Conservation (phyloP, 495 filamentous ascomycete species). For the Filosporella fistucella region DNA sequence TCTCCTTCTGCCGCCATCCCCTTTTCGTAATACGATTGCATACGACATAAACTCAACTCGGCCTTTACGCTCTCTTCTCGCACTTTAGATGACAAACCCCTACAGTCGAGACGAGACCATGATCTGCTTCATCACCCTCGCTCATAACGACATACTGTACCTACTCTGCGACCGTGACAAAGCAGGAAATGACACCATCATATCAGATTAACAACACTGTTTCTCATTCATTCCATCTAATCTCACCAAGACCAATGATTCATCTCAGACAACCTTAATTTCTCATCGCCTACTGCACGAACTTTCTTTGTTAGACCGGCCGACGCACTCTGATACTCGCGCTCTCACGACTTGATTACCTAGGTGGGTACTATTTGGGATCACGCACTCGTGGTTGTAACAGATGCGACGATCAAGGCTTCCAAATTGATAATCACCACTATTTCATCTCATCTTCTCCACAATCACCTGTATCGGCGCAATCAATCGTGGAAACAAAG, state of each 20-base stretch:
- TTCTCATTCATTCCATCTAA: conserved; percentile 3
- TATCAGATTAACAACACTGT: conserved; percentile 5
- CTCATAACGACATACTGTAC: not conserved
- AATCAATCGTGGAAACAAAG: no score
- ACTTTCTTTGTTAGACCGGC: no score
- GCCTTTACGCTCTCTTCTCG: not conserved
- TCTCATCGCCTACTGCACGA: not conserved
- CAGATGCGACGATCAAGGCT: no score
- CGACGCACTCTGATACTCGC: no score
- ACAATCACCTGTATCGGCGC: no score
- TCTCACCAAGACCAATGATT: conserved; percentile 4
- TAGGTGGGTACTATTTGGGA: no score
- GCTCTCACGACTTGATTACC: no score
- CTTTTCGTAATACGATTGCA: not conserved
- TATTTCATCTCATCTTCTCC: no score
- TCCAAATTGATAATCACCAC: no score
- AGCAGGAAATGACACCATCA: conserved; percentile 20
- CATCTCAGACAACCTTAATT: not conserved
- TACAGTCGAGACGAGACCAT: not conserved
- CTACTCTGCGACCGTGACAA: conserved; percentile 7
- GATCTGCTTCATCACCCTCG: not conserved
- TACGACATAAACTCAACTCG: no score
- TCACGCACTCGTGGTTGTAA: no score
- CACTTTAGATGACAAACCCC: conserved; percentile 11
- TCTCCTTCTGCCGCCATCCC: not conserved